phyloP scores from a whole-genome alignment of 306 rosid species.

The Psophocarpus tetragonolobus region DNA sequence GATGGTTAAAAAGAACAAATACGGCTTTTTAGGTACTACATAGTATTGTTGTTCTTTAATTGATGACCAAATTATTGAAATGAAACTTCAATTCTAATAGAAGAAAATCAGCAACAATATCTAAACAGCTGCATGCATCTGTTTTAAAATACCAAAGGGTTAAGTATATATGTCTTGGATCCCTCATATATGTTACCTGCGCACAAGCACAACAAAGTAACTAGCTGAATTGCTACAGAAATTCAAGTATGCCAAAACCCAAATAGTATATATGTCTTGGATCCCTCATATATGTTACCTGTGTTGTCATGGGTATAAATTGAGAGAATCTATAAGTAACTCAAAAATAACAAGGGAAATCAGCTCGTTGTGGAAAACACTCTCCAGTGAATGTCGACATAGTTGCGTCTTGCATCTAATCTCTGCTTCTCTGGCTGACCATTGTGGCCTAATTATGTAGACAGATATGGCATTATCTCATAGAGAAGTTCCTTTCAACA shows the following conservation, averaged over 20 bases:
- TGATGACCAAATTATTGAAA: no score
- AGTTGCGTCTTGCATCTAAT: neutral
- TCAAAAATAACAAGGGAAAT: neutral
- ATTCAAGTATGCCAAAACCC: neutral
- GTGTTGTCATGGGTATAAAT: neutral
- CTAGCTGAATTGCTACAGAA: neutral
- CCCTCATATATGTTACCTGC: neutral
- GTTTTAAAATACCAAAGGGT: neutral
- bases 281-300: neutral
- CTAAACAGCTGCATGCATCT: no score
- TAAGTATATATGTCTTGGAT: neutral
- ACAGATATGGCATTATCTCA: neutral
- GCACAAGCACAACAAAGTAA: neutral
- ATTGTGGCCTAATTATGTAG: neutral
- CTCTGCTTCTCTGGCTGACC: constrained; percentile 9
- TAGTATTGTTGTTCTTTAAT: no score
- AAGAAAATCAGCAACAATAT: no score
- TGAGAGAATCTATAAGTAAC: neutral
- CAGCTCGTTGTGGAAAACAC: neutral
- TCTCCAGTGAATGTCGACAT: constrained; percentile 3
- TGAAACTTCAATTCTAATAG: no score
- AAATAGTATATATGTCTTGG: neutral
- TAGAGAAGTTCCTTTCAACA: constrained; percentile 24
- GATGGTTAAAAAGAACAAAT: neutral
- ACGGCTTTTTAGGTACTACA: no score